phyloP scores from a whole-genome alignment of 768 basidiomycete genomes.

The Terana coerulea region DNA sequence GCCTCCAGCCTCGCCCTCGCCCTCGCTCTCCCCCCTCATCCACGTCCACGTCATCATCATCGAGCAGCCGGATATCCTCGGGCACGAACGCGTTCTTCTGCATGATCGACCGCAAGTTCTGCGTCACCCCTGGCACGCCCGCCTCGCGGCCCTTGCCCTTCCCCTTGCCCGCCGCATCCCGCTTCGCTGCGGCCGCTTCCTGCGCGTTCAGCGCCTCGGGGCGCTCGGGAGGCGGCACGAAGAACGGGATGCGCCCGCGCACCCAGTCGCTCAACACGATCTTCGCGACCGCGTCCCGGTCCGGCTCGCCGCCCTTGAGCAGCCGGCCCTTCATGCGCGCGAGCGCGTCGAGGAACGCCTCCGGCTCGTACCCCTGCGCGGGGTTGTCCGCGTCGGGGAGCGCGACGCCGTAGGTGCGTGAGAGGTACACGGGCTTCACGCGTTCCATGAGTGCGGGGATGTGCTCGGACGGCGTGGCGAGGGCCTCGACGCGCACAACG shows the following conservation, averaged over 20 bases:
- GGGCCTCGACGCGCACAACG: conserved; percentile 92
- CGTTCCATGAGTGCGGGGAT: conserved; percentile 84
- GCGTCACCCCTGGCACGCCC: conserved; percentile 62
- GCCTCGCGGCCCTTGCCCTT: conserved; percentile 38
- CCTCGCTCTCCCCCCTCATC: conserved; percentile 31
- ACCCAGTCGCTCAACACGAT: conserved; percentile 97
- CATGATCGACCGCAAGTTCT: conserved; percentile 82
- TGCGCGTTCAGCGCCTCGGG: conserved; percentile 63
- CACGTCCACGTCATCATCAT: conserved; percentile 41
- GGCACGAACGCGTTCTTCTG: conserved; percentile 85
- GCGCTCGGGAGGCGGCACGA: conserved; percentile 87
- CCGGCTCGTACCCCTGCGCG: conserved; percentile 58
- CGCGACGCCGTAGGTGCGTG: conserved; percentile 75
- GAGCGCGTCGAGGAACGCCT: conserved; percentile 77
- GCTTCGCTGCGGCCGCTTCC: conserved; percentile 47
- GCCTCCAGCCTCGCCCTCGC: conserved; percentile 38
- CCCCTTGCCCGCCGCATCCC: conserved; percentile 50
- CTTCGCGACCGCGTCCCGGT: conserved; percentile 88
- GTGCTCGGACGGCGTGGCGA: conserved; percentile 89
- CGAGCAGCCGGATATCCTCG: conserved; percentile 74
- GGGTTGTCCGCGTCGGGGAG: conserved; percentile 56
- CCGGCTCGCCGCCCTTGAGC: conserved; percentile 92
- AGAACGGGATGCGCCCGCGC: conserved; percentile 94
- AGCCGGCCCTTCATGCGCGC: conserved; percentile 91
- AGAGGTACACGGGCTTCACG: conserved; percentile 90